Percentiles rank a stretch among this genome's conserved stretches.
phyloP scores from a whole-genome alignment of 179 eudicot species.

The Spinacia oleracea region DNA sequence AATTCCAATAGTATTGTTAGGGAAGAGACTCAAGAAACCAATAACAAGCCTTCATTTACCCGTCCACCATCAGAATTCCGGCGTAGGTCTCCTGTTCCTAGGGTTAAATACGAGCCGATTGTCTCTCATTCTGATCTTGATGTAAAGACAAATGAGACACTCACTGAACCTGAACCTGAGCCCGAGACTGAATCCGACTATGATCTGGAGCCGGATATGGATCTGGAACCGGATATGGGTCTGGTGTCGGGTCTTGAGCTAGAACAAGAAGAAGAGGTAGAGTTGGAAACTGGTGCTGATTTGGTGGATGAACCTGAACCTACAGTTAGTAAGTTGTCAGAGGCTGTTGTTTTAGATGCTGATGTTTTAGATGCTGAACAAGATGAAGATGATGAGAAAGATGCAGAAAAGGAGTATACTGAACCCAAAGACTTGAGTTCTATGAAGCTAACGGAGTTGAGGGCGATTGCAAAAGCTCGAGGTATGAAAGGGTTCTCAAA shows the following conservation, averaged over 20 bases:
- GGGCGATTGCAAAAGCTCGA: slow-evolving; percentile 74
- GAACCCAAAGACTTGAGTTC: slow-evolving; percentile 44
- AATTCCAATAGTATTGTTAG: slow-evolving; percentile 29
- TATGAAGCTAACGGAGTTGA: slow-evolving; percentile 74
- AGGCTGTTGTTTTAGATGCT: slow-evolving; percentile 41
- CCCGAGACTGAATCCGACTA: slow-evolving; percentile 30
- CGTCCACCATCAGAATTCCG: slow-evolving; percentile 70
- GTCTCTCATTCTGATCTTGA: slow-evolving; percentile 29
- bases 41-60: slow-evolving; percentile 35
- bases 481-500: slow-evolving; percentile 83
- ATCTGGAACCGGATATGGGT: slow-evolving; percentile 28
- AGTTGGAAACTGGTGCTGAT: slow-evolving; percentile 36
- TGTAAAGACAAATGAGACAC: slow-evolving; percentile 28
- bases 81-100: slow-evolving; percentile 84
- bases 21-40: slow-evolving; percentile 44
- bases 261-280: slow-evolving; percentile 36
- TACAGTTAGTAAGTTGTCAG: slow-evolving; percentile 45
- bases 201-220: slow-evolving; percentile 38
- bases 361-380: slow-evolving; percentile 46
- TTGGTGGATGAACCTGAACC: slow-evolving; percentile 36
- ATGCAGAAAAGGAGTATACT: slow-evolving; percentile 26
- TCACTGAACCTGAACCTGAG: slow-evolving; percentile 36
- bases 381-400: slow-evolving; percentile 39
- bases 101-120: slow-evolving; percentile 50
- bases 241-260: slow-evolving; percentile 27